These are phyloP conservation scores for Tricholoma saponaceum DNA, from an alignment of 768 basidiomycete species.

Conservation along the genomic window DNA sequence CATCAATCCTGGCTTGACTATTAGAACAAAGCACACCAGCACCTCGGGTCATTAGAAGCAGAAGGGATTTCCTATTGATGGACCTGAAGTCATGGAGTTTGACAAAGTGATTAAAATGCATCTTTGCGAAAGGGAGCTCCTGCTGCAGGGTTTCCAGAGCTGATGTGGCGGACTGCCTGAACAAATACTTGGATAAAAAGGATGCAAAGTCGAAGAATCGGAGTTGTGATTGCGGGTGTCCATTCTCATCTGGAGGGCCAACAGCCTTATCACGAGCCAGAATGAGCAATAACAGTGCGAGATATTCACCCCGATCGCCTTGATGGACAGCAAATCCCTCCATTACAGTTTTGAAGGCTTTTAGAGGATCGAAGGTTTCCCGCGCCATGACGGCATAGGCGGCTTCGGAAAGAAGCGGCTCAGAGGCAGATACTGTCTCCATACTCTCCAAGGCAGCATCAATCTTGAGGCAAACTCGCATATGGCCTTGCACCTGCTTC, in stretches of 20 bases:
- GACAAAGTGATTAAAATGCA: constrained; percentile 20
- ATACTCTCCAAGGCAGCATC: constrained; percentile 10
- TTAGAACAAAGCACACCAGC: constrained; percentile 1
- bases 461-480: not conserved
- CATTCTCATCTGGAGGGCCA: not conserved
- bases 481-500: not conserved
- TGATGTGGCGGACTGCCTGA: no score
- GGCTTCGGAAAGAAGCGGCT: constrained; percentile 26
- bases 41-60: not conserved
- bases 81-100: not conserved
- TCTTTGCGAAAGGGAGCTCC: no score
- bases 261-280: constrained; percentile 16
- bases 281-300: constrained; percentile 15
- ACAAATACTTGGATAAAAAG: not conserved
- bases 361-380: constrained; percentile 6
- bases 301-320: constrained; percentile 22
- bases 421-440: constrained; percentile 21
- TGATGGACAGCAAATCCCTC: constrained; percentile 14
- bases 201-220: not conserved
- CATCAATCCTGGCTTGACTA: constrained; percentile 10
- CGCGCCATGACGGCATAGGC: constrained; percentile 17
- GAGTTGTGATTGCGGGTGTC: not conserved
- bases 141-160: no score
- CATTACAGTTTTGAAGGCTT: constrained; percentile 5
- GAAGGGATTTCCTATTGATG: not conserved